phyloP scores from a whole-genome alignment of 2,329 filamentous ascomycete genomes.

The Coleophoma eucalyptorum region DNA sequence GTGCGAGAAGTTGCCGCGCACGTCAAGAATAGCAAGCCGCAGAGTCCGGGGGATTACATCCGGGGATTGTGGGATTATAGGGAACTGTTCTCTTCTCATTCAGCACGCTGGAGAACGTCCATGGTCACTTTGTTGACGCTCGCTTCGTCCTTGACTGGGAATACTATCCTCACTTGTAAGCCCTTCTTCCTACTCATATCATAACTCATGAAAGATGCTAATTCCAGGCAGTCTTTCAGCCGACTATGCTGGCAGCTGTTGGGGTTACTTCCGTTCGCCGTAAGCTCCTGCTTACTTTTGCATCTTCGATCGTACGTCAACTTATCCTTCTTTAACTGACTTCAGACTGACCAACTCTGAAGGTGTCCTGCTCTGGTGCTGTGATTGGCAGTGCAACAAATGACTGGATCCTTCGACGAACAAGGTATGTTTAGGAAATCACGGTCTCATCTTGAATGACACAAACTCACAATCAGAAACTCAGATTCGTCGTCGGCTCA shows the following conservation, averaged over 20 bases:
- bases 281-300: slow-evolving; percentile 10
- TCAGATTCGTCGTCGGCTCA: slow-evolving; percentile 9
- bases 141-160: slow-evolving; percentile 6
- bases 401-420: slow-evolving; percentile 9
- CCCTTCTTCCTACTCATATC: background rate
- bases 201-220: background rate
- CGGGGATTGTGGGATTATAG: slow-evolving; percentile 57
- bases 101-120: slow-evolving; percentile 40
- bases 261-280: slow-evolving; percentile 6
- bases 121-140: slow-evolving; percentile 12
- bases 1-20: slow-evolving; percentile 51
- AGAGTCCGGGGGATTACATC: slow-evolving; percentile 32
- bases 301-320: slow-evolving; percentile 8
- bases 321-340: background rate
- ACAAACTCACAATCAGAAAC: background rate
- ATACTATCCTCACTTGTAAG: slow-evolving; percentile 10
- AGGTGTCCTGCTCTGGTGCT: slow-evolving; percentile 12
- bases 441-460: background rate
- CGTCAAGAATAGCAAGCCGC: slow-evolving; percentile 31
- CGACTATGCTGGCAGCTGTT: slow-evolving; percentile 10
- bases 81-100: slow-evolving; percentile 43
- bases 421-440: background rate
- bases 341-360: background rate
- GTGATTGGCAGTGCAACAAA: slow-evolving; percentile 10
- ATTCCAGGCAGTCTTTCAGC: slow-evolving; percentile 5